Percentiles rank a stretch among this genome's conserved stretches.
phyloP scores from a whole-genome alignment of 169 alveolate genomes.

The Plasmodium sp. region DNA sequence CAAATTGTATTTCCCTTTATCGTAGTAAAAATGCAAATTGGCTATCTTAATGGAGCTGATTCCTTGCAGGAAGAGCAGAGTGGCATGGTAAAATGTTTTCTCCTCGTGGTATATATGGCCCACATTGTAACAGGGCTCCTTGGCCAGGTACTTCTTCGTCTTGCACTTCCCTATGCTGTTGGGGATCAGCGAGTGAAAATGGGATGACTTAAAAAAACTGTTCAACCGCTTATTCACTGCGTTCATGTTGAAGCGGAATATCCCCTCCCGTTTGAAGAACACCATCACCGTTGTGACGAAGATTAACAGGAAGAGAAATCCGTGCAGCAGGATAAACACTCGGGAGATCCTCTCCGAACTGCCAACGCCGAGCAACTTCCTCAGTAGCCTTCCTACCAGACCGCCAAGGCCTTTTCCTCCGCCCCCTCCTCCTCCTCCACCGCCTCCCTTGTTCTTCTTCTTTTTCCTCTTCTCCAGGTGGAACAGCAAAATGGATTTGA shows the following conservation, averaged over 20 bases:
- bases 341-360: background rate
- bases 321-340: slow-evolving; percentile 1
- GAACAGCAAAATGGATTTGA: slow-evolving; percentile 41
- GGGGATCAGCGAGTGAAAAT: slow-evolving; percentile 30
- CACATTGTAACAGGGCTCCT: slow-evolving; percentile 53
- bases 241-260: slow-evolving; percentile 13
- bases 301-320: slow-evolving; percentile 6
- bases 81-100: slow-evolving; percentile 69
- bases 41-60: slow-evolving; percentile 29
- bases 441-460: slow-evolving; percentile 1
- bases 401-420: background rate
- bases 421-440: background rate
- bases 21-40: slow-evolving; percentile 41
- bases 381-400: background rate
- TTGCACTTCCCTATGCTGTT: slow-evolving; percentile 56
- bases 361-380: background rate
- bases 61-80: slow-evolving; percentile 54
- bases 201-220: slow-evolving; percentile 22
- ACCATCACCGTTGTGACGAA: background rate
- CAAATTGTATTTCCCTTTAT: slow-evolving; percentile 30
- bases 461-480: slow-evolving; percentile 27
- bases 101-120: slow-evolving; percentile 70
- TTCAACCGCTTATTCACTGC: slow-evolving; percentile 46
- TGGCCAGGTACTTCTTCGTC: slow-evolving; percentile 53
- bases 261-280: slow-evolving; percentile 8